phyloP scores from a whole-genome alignment of 805 yeast species.

The Wickerhamomyces kurtzmanii region DNA sequence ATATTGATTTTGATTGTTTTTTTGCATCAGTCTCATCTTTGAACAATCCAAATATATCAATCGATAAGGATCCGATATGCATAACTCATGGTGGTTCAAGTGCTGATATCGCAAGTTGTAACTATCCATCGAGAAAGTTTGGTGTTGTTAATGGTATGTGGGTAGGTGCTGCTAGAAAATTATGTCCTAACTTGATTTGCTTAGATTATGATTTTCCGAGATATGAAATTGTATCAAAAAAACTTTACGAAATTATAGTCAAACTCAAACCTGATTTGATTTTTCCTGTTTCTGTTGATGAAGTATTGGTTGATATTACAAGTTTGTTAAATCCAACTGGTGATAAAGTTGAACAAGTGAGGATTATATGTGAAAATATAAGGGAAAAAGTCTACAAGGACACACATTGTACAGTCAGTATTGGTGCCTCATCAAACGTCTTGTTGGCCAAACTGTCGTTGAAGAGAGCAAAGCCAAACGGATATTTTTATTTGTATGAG shows the following conservation, averaged over 20 bases:
- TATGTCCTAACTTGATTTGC: slow-evolving; percentile 58
- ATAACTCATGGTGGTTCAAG: slow-evolving; percentile 40
- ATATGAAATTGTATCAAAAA: slow-evolving; percentile 56
- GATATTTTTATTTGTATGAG: slow-evolving; percentile 31
- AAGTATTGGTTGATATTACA: slow-evolving; percentile 69
- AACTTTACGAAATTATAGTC: slow-evolving; percentile 52
- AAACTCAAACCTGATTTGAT: slow-evolving; percentile 36
- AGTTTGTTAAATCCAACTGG: slow-evolving; percentile 13
- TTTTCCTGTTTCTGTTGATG: slow-evolving; percentile 86
- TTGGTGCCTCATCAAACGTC: slow-evolving; percentile 71
- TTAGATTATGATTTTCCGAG: slow-evolving; percentile 67
- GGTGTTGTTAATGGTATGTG: slow-evolving; percentile 92
- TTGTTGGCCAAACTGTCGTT: slow-evolving; percentile 71
- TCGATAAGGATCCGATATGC: slow-evolving; percentile 46
- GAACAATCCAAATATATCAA: slow-evolving; percentile 39
- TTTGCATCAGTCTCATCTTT: slow-evolving; percentile 80
- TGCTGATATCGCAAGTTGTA: slow-evolving; percentile 88
- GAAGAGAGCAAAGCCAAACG: slow-evolving; percentile 73
- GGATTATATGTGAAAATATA: slow-evolving; percentile 14
- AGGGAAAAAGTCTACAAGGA: slow-evolving; percentile 27
- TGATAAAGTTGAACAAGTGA: slow-evolving; percentile 16
- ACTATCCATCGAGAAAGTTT: slow-evolving; percentile 69
- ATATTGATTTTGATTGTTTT: slow-evolving; percentile 90
- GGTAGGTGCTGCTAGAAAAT: slow-evolving; percentile 52
- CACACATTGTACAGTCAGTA: slow-evolving; percentile 63